Conservation (phyloP, 2,329 filamentous ascomycete genomes). For the Botrytis fragariae region DNA sequence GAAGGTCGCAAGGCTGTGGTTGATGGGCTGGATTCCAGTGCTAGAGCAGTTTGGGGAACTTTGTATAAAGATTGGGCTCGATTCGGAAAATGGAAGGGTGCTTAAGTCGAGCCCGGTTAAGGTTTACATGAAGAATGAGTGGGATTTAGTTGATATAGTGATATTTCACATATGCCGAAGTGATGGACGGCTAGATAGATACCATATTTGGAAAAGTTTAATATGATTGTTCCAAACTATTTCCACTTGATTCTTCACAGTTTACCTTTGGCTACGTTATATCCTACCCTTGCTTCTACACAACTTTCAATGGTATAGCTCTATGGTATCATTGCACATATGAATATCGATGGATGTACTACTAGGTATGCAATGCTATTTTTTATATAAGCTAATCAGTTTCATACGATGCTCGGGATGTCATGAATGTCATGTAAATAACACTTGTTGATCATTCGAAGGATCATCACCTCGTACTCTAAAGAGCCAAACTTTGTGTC, state of each 20-base stretch:
- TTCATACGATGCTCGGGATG: too few relatives aligned
- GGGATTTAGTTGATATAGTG: neutral
- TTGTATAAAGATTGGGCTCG: constrained; percentile 55
- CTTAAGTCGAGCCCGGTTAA: neutral
- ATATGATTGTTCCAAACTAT: neutral
- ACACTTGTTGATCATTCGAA: neutral
- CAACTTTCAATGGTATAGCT: neutral
- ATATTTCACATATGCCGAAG: neutral
- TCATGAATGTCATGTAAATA: too few relatives aligned
- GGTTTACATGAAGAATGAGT: neutral
- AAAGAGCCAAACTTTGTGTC: neutral
- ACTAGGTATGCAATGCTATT: neutral
- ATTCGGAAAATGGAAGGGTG: constrained; percentile 16
- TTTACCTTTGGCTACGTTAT: neutral
- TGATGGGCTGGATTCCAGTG: constrained; percentile 58
- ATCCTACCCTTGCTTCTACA: neutral
- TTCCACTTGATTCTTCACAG: neutral
- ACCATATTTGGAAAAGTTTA: neutral
- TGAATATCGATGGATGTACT: neutral
- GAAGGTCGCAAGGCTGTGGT: constrained; percentile 57
- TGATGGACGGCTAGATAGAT: neutral
- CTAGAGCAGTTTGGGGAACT: constrained; percentile 56
- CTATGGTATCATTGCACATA: neutral
- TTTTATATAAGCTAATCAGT: neutral
- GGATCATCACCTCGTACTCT: neutral